Evolutionary conservation across 1,139 yeast species (phyloP).

Genomic region (Candida neerlandica): DNA sequence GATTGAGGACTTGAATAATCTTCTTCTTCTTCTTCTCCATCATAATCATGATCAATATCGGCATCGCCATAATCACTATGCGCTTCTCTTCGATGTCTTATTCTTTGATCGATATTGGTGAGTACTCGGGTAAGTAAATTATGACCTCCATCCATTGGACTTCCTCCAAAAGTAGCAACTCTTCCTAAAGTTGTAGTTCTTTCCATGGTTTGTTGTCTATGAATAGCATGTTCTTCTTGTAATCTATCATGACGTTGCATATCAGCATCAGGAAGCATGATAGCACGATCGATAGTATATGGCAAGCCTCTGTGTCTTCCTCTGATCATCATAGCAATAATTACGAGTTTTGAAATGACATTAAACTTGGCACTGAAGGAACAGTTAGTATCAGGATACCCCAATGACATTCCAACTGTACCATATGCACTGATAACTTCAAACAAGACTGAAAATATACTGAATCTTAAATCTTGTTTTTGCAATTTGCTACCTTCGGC

Average conservation of each 20-base stretch:
- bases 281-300: conserved; percentile 90
- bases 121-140: conserved; percentile 18
- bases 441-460: conserved; percentile 73
- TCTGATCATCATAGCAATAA: conserved; percentile 87
- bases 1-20: not conserved
- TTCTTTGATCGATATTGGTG: conserved; percentile 15
- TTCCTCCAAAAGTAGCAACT: conserved; percentile 16
- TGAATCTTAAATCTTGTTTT: conserved; percentile 50
- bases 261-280: conserved; percentile 77
- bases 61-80: not conserved
- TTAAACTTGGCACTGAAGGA: conserved; percentile 77
- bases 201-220: conserved; percentile 37
- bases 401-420: conserved; percentile 89
- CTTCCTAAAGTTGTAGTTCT: conserved; percentile 20
- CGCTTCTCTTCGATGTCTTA: conserved; percentile 10
- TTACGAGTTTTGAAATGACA: conserved; percentile 75
- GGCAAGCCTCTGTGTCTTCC: conserved; percentile 98
- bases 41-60: too few relatives aligned
- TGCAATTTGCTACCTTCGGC: conserved; percentile 73
- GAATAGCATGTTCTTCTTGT: conserved; percentile 59
- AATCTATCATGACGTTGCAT: conserved; percentile 67
- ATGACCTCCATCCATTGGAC: conserved; percentile 18
- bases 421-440: conserved; percentile 96
- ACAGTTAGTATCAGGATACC: conserved; percentile 66
- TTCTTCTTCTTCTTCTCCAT: too few relatives aligned